A percentile compares a stretch with the other conserved stretches of the same genome.
These are phyloP conservation scores for Pyrus communis DNA, from an alignment of 306 rosid genomes.

Conservation along the genomic window DNA sequence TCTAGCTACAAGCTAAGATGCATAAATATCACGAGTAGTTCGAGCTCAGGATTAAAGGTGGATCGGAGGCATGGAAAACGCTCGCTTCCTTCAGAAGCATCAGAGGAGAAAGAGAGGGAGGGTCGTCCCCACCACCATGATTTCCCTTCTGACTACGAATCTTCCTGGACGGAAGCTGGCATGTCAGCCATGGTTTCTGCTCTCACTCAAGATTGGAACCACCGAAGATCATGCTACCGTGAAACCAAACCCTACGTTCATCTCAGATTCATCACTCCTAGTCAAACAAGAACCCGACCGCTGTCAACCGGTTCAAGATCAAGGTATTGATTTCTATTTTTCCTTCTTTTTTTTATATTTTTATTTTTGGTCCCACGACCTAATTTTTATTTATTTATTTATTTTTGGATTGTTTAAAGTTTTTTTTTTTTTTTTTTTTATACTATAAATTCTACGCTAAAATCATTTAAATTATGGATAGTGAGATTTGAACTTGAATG, in stretches of 20 bases:
- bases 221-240: constrained; percentile 24
- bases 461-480: no score
- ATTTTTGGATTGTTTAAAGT: neutral
- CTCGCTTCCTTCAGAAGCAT: constrained; percentile 56
- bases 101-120: constrained; percentile 52
- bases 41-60: constrained; percentile 35
- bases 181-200: constrained; percentile 49
- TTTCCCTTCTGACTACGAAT: constrained; percentile 17
- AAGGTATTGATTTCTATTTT: constrained; percentile 33
- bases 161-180: constrained; percentile 47
- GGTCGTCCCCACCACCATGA: neutral
- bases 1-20: neutral
- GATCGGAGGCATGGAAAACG: constrained; percentile 83
- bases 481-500: neutral
- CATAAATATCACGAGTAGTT: neutral
- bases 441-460: no score
- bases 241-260: constrained; percentile 22
- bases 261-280: neutral
- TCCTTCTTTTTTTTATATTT: neutral
- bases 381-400: no score
- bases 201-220: constrained; percentile 44
- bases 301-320: constrained; percentile 37
- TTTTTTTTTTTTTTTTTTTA: neutral
- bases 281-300: constrained; percentile 31
- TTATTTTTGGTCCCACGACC: neutral